phyloP scores from a whole-genome alignment of 2,329 filamentous ascomycete genomes.

The Rosellinia necatrix region DNA sequence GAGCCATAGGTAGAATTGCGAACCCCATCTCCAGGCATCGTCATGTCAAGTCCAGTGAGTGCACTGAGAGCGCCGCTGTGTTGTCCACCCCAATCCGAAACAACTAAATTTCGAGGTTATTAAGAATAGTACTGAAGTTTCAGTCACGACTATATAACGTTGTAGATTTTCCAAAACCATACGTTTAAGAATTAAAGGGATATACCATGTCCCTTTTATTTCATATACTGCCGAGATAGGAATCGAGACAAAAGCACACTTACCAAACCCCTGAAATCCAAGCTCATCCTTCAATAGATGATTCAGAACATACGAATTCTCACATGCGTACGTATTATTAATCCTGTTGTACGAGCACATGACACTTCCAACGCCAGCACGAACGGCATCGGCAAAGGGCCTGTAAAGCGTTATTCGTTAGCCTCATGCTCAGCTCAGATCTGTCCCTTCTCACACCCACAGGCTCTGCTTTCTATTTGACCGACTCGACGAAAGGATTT shows the following conservation, averaged over 20 bases:
- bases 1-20: slow-evolving; percentile 35
- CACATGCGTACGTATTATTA: slow-evolving; percentile 79
- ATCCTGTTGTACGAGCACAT: slow-evolving; percentile 76
- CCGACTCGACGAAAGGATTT: not conserved
- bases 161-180: too few species aligned
- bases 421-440: not conserved
- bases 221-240: not conserved
- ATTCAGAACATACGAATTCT: slow-evolving; percentile 77
- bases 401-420: slow-evolving; percentile 14
- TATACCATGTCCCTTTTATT: not conserved
- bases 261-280: slow-evolving; percentile 78
- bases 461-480: too few species aligned
- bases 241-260: slow-evolving; percentile 8
- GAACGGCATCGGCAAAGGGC: slow-evolving; percentile 76
- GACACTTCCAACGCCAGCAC: slow-evolving; percentile 65
- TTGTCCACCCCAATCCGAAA: slow-evolving; percentile 77
- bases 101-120: slow-evolving; percentile 24
- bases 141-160: too few species aligned
- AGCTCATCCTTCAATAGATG: slow-evolving; percentile 77
- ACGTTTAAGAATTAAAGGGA: not conserved
- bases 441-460: too few species aligned
- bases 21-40: slow-evolving; percentile 47
- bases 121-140: too few species aligned
- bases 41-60: slow-evolving; percentile 50
- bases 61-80: slow-evolving; percentile 59